Evolutionary conservation across 2,329 filamentous ascomycete species (phyloP).

Genomic region (Geosmithia morbida): DNA sequence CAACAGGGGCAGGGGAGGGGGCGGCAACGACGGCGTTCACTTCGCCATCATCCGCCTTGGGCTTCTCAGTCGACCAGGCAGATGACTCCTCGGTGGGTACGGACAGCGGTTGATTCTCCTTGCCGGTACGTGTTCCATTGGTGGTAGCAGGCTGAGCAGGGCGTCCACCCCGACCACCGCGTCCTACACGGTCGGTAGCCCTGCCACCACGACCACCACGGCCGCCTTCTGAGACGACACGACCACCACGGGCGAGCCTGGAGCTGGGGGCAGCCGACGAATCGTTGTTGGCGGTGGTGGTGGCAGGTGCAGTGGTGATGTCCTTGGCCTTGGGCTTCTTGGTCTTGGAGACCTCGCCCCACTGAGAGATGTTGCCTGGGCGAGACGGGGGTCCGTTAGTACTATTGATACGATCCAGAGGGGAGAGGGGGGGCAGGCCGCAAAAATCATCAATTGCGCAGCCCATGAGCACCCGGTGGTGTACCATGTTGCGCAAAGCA

Average conservation of each 20-base stretch:
- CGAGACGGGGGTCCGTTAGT: not conserved
- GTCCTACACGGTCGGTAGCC: constrained; percentile 47
- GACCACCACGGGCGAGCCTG: constrained; percentile 44
- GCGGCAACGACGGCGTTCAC: constrained; percentile 17
- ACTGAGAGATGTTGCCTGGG: constrained; percentile 65
- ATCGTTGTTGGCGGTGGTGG: constrained; percentile 32
- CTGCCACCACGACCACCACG: constrained; percentile 40
- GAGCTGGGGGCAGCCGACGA: constrained; percentile 27
- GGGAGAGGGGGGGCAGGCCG: not conserved
- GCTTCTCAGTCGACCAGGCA: constrained; percentile 28
- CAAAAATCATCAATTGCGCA: not conserved
- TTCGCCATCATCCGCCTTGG: constrained; percentile 15
- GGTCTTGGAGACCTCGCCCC: constrained; percentile 70
- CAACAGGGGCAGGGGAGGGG: constrained; percentile 13
- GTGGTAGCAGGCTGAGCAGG: constrained; percentile 39
- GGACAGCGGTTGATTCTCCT: constrained; percentile 41
- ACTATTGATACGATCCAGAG: not conserved
- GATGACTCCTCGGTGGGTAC: constrained; percentile 57
- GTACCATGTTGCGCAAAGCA: too few relatives aligned
- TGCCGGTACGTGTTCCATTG: constrained; percentile 42
- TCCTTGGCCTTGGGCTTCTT: constrained; percentile 64
- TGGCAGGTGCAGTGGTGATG: constrained; percentile 27
- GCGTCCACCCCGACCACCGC: constrained; percentile 44
- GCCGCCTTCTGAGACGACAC: constrained; percentile 44
- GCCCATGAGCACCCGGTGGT: too few relatives aligned